These are phyloP conservation scores for Mortierella sp. DNA, from an alignment of 371 early-diverging fungal genomes.

Conservation along the genomic window DNA sequence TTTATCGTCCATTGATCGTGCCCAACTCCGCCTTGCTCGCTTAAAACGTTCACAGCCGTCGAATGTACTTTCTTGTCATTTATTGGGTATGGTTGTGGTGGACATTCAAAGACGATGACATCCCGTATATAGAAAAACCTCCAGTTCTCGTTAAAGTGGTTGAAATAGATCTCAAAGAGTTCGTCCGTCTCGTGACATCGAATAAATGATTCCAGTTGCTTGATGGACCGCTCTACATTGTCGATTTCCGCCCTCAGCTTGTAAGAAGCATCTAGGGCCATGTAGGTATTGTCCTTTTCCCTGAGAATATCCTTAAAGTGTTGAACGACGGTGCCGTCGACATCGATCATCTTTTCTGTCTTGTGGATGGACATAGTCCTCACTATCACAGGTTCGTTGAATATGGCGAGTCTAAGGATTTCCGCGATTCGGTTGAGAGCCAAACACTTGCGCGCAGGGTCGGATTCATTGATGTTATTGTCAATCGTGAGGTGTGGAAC, in stretches of 20 bases:
- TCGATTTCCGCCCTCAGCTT: neutral
- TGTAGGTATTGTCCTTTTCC: neutral
- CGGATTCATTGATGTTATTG: neutral
- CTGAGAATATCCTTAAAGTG: neutral
- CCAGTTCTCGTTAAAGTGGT: neutral
- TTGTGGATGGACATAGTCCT: neutral
- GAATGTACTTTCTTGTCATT: neutral
- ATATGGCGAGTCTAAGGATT: neutral
- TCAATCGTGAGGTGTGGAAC: slow-evolving; percentile 7
- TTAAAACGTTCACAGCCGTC: neutral
- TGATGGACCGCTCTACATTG: neutral
- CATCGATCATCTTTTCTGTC: neutral
- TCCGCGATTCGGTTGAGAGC: neutral
- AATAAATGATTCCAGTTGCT: neutral
- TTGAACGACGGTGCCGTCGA: neutral
- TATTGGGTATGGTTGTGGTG: neutral
- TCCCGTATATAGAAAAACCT: neutral
- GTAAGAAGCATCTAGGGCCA: neutral
- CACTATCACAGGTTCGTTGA: neutral
- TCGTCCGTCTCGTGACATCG: neutral
- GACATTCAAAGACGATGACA: neutral
- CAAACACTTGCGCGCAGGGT: neutral
- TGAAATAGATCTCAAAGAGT: no score
- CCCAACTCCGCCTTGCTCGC: neutral
- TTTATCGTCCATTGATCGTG: neutral